Evolutionary conservation across 2,329 filamentous ascomycete species (phyloP).

Genomic region (Botrytis fabae): DNA sequence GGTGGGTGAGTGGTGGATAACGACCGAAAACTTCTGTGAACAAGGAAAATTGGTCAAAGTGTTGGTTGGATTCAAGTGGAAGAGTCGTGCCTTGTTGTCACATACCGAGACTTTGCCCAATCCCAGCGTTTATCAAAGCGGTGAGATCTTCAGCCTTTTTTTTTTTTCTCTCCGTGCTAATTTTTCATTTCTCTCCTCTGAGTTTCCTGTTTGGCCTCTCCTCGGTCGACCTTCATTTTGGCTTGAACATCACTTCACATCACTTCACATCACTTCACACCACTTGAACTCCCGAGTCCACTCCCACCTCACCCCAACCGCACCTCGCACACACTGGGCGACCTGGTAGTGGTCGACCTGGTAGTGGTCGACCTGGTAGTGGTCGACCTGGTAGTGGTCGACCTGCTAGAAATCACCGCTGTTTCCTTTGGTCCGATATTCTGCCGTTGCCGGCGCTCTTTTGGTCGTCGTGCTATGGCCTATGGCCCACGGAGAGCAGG

Average conservation of each 20-base stretch:
- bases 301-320: no score
- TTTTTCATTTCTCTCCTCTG: not conserved
- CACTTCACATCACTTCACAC: no score
- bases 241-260: no score
- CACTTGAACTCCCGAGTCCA: no score
- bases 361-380: no score
- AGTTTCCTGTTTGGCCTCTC: not conserved
- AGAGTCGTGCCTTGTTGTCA: conserved; percentile 5
- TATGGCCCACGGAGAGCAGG: not conserved
- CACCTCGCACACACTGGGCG: no score
- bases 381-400: no score
- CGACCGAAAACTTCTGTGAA: not conserved
- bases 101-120: not conserved
- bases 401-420: not conserved
- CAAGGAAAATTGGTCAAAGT: not conserved
- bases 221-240: no score
- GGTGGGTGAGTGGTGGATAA: not conserved
- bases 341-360: no score
- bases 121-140: conserved; percentile 1
- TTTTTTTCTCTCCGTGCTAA: not conserved
- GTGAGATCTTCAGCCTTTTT: conserved; percentile 6
- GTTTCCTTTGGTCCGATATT: not conserved
- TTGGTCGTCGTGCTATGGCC: not conserved
- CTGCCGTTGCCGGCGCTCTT: not conserved
- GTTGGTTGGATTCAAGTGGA: no score